phyloP scores from a whole-genome alignment of 371 early-diverging fungal species.

The Mortierella sp. region DNA sequence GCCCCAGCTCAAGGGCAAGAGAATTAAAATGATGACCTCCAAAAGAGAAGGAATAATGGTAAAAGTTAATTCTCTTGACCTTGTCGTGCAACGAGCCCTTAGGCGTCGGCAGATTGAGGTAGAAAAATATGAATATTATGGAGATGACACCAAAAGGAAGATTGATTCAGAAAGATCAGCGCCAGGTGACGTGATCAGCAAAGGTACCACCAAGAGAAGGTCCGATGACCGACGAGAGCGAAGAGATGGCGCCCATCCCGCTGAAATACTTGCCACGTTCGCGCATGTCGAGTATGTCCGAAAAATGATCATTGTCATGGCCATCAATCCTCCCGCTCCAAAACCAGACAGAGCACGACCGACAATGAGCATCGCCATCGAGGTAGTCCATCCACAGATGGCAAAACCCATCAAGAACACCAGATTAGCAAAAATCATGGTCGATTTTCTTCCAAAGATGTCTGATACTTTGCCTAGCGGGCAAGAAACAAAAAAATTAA shows the following conservation, averaged over 20 bases:
- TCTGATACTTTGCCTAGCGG: conserved; percentile 36
- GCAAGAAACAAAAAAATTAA: no score
- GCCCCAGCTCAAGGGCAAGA: conserved; percentile 64
- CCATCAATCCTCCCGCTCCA: conserved; percentile 68
- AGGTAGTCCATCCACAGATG: conserved; percentile 72
- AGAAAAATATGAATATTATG: conserved; percentile 51
- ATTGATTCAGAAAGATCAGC: conserved; percentile 74
- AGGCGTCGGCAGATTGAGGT: conserved; percentile 33
- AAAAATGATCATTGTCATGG: conserved; percentile 55
- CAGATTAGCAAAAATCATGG: conserved; percentile 65
- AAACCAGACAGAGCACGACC: conserved; percentile 73
- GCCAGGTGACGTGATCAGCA: conserved; percentile 68
- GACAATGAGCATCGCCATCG: conserved; percentile 71
- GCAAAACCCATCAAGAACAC: conserved; percentile 73
- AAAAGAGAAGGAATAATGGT: conserved; percentile 56
- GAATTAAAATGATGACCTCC: conserved; percentile 55
- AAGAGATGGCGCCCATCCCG: conserved; percentile 57
- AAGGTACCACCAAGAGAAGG: conserved; percentile 77
- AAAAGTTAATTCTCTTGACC: conserved; percentile 71
- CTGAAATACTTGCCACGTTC: conserved; percentile 59
- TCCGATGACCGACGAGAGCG: conserved; percentile 69
- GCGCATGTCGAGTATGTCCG: conserved; percentile 55
- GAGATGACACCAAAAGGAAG: conserved; percentile 62
- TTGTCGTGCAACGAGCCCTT: conserved; percentile 57
- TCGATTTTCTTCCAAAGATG: conserved; percentile 72